Evolutionary conservation across 1,139 yeast genomes (phyloP).

Genomic region (Nakaseomyces nivariensis): DNA sequence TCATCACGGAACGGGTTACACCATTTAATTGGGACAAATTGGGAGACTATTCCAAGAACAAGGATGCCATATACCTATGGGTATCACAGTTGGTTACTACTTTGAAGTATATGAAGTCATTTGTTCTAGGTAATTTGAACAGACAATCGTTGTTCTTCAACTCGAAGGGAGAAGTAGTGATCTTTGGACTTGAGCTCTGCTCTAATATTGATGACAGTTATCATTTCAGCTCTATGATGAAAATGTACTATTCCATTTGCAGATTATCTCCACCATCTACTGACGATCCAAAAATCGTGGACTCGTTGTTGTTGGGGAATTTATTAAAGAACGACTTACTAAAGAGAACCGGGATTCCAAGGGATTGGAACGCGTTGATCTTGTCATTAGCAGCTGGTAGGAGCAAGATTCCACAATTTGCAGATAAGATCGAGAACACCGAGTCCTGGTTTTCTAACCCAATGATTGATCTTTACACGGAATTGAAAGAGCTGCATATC

Average conservation of each 20-base stretch:
- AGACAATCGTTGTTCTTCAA: slow-evolving; percentile 53
- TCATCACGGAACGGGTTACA: slow-evolving; percentile 68
- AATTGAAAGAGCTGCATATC: slow-evolving; percentile 25
- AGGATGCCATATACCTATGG: slow-evolving; percentile 46
- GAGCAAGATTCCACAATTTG: slow-evolving; percentile 12
- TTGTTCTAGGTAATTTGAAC: slow-evolving; percentile 58
- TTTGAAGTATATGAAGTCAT: slow-evolving; percentile 49
- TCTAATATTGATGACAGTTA: slow-evolving; percentile 31
- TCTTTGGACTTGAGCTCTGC: slow-evolving; percentile 74
- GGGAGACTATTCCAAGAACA: slow-evolving; percentile 14
- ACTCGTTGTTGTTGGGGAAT: slow-evolving; percentile 54
- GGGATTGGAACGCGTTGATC: slow-evolving; percentile 14
- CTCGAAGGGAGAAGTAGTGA: slow-evolving; percentile 69
- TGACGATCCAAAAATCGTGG: slow-evolving; percentile 38
- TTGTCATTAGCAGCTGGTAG: slow-evolving; percentile 14
- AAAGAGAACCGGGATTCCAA: slow-evolving; percentile 26
- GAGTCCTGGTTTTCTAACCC: slow-evolving; percentile 15
- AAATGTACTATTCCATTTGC: slow-evolving; percentile 38
- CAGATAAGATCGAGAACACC: slow-evolving; percentile 10
- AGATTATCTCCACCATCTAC: slow-evolving; percentile 16
- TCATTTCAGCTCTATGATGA: slow-evolving; percentile 13
- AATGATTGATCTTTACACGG: slow-evolving; percentile 17
- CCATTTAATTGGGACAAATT: slow-evolving; percentile 38
- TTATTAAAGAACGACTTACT: slow-evolving; percentile 43
- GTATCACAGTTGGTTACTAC: slow-evolving; percentile 47